A percentile compares a stretch with the other conserved stretches of the same genome.
phyloP scores from a whole-genome alignment of 768 basidiomycete genomes.

The Mrakia hoshinonis region DNA sequence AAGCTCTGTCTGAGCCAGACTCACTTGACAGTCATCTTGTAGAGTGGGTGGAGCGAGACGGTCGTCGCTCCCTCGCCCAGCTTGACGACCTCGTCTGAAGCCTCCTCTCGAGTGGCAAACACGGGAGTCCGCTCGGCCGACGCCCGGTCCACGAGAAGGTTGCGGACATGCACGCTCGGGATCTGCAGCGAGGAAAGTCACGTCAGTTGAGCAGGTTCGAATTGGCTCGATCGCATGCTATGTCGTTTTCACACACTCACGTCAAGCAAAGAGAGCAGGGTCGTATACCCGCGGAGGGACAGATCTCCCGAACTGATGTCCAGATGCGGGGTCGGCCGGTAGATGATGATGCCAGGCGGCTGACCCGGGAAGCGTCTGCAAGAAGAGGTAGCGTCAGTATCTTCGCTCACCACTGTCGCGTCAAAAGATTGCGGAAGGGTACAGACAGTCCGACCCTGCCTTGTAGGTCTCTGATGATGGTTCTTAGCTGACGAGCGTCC shows the following conservation, averaged over 20 bases:
- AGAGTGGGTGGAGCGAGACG: constrained; percentile 1
- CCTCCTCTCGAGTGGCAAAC: constrained; percentile 55
- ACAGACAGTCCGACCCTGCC: constrained; percentile 1
- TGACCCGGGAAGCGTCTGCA: background rate
- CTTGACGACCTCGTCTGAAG: constrained; percentile 43
- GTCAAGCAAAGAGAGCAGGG: constrained; percentile 71
- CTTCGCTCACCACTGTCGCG: background rate
- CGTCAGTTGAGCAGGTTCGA: background rate
- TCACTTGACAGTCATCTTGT: constrained; percentile 13
- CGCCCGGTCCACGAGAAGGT: constrained; percentile 67
- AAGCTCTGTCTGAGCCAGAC: too few species aligned
- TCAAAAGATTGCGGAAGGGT: background rate
- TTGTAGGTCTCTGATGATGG: constrained; percentile 42
- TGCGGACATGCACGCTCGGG: constrained; percentile 61
- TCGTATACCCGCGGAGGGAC: constrained; percentile 46
- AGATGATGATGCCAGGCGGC: constrained; percentile 17
- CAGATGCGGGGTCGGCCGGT: constrained; percentile 13
- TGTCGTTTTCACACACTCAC: constrained; percentile 45
- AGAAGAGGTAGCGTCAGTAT: background rate
- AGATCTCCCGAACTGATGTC: constrained; percentile 24
- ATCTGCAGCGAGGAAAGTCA: constrained; percentile 47
- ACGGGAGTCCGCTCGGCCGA: constrained; percentile 66
- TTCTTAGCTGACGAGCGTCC: constrained; percentile 54
- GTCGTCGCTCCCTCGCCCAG: constrained; percentile 11
- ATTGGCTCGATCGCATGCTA: background rate